phyloP scores from a whole-genome alignment of 1,139 yeast species.

The Saccharomyces pastorianus region DNA sequence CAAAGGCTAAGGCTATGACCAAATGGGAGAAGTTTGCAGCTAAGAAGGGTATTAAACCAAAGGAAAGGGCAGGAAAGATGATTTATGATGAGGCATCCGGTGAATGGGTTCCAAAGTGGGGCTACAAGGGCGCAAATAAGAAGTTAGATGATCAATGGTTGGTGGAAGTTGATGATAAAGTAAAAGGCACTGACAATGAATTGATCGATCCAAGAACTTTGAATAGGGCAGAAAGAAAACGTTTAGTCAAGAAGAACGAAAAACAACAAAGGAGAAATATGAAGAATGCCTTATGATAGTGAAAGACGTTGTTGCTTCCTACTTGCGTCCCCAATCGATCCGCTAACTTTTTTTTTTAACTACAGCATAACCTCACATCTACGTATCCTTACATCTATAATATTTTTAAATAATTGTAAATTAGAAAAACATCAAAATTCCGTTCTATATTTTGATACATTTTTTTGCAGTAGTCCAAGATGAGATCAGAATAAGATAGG shows the following conservation, averaged over 20 bases:
- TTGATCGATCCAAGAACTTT: slow-evolving; percentile 80
- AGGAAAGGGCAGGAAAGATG: slow-evolving; percentile 83
- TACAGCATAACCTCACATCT: background rate
- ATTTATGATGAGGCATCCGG: slow-evolving; percentile 83
- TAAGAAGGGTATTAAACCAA: slow-evolving; percentile 87
- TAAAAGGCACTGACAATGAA: slow-evolving; percentile 57
- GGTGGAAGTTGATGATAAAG: slow-evolving; percentile 82
- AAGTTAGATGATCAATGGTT: slow-evolving; percentile 86
- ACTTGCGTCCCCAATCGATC: background rate
- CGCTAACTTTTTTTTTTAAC: background rate
- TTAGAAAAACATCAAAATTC: background rate
- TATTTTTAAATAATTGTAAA: background rate
- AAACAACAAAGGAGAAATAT: slow-evolving; percentile 80
- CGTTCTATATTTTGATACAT: background rate
- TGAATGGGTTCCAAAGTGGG: slow-evolving; percentile 99
- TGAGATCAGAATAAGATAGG: background rate
- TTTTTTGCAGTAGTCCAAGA: background rate
- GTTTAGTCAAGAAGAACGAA: slow-evolving; percentile 75
- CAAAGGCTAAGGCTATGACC: slow-evolving; percentile 84
- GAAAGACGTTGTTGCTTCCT: background rate
- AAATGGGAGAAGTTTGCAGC: slow-evolving; percentile 97
- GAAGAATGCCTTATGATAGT: slow-evolving; percentile 30
- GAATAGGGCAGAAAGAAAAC: slow-evolving; percentile 75
- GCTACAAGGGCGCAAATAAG: slow-evolving; percentile 89
- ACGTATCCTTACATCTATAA: background rate